Evolutionary conservation across 352 stramenopile genomes (phyloP).

Genomic region (Globisporangium polare): DNA sequence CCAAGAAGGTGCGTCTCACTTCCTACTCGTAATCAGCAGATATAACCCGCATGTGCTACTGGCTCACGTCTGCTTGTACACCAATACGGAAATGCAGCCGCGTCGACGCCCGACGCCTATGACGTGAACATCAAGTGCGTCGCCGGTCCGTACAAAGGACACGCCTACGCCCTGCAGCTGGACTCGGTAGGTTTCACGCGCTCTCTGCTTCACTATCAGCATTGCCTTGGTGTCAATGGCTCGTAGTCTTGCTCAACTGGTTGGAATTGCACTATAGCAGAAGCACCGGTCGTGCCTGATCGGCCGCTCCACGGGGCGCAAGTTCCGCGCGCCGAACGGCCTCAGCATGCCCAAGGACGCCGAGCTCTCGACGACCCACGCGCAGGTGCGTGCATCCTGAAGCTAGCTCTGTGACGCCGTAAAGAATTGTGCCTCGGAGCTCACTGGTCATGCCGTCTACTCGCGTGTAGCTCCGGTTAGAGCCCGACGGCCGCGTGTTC

Average conservation of each 20-base stretch:
- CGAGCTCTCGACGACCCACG: constrained; percentile 82
- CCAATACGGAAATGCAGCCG: constrained; percentile 9
- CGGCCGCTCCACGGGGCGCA: constrained; percentile 73
- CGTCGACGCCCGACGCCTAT: constrained; percentile 35
- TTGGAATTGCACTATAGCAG: constrained; percentile 19
- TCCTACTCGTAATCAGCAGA: not conserved
- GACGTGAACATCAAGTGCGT: constrained; percentile 51
- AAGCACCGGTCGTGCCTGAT: constrained; percentile 60
- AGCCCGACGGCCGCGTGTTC: constrained; percentile 50
- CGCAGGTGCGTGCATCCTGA: constrained; percentile 33
- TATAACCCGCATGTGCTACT: not conserved
- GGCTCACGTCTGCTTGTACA: not conserved
- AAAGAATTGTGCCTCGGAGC: not conserved
- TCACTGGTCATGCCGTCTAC: not conserved
- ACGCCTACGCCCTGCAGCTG: constrained; percentile 56
- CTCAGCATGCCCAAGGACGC: constrained; percentile 77
- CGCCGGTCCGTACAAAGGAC: constrained; percentile 53
- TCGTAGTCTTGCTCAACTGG: no score
- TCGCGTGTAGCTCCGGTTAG: constrained; percentile 50
- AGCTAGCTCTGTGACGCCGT: not conserved
- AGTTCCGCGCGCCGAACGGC: constrained; percentile 66
- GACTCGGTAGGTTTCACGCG: constrained; percentile 32
- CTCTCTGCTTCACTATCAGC: not conserved
- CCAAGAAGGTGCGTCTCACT: constrained; percentile 1
- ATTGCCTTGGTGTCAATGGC: no score